These are phyloP conservation scores for Globisporangium cystogenes DNA, from an alignment of 352 stramenopile genomes.

Conservation along the genomic window DNA sequence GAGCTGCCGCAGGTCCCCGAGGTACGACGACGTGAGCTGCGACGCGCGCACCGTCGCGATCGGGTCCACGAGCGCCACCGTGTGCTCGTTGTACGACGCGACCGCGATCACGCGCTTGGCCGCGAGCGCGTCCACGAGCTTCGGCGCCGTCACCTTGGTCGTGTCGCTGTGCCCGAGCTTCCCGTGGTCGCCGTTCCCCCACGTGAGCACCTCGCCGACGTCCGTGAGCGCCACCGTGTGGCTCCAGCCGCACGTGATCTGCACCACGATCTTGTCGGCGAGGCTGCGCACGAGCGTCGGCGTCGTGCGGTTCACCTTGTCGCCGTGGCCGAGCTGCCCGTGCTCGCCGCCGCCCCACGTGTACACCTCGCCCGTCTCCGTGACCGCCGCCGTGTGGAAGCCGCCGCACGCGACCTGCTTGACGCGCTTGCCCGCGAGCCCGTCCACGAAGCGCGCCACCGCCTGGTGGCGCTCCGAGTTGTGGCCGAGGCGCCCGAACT, in stretches of 20 bases:
- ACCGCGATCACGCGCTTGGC: constrained; percentile 93
- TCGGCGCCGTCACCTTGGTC: constrained; percentile 93
- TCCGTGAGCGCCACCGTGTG: constrained; percentile 94
- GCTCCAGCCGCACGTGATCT: constrained; percentile 96
- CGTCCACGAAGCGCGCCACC: constrained; percentile 67
- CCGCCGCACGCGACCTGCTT: constrained; percentile 87
- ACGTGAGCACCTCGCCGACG: constrained; percentile 91
- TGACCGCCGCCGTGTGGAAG: constrained; percentile 85
- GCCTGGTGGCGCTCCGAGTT: constrained; percentile 82
- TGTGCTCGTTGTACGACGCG: constrained; percentile 98
- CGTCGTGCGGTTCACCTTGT: constrained; percentile 95
- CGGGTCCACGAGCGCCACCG: constrained; percentile 88
- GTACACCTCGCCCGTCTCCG: constrained; percentile 81
- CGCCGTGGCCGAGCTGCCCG: constrained; percentile 94
- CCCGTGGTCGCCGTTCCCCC: constrained; percentile 91
- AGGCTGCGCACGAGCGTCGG: constrained; percentile 90
- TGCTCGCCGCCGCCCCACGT: constrained; percentile 91
- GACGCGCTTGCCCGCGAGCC: constrained; percentile 60
- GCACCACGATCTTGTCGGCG: constrained; percentile 84
- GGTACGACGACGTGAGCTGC: constrained; percentile 79
- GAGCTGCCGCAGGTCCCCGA: constrained; percentile 89
- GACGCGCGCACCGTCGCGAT: constrained; percentile 70
- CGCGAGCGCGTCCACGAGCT: constrained; percentile 89
- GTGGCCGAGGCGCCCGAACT: constrained; percentile 83
- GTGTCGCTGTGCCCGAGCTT: constrained; percentile 94